Percentiles rank a stretch among this genome's conserved stretches.
These are phyloP conservation scores for Pythium insidiosum DNA, from an alignment of 352 stramenopile species.

Conservation along the genomic window DNA sequence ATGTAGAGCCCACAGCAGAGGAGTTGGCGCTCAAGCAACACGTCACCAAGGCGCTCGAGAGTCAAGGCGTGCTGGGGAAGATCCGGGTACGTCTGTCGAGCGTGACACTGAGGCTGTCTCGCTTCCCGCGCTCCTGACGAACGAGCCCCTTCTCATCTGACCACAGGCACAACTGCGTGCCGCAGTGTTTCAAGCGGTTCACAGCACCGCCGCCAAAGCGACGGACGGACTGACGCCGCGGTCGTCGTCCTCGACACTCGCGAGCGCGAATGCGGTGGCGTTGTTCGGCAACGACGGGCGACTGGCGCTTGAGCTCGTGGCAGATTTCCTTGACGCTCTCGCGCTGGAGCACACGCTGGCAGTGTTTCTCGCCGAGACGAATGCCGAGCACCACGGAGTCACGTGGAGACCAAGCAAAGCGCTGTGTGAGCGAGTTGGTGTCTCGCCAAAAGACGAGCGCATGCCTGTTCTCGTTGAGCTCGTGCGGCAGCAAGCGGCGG, in stretches of 20 bases:
- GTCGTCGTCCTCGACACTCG: constrained; percentile 1
- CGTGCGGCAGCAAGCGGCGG: constrained; percentile 1
- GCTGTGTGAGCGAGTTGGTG: constrained; percentile 9
- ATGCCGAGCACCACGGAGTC: constrained; percentile 1
- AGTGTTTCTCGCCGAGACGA: constrained; percentile 39
- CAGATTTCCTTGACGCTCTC: constrained; percentile 53
- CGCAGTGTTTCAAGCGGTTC: constrained; percentile 73
- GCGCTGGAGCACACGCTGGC: constrained; percentile 44
- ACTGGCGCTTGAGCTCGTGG: constrained; percentile 38
- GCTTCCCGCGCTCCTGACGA: too few relatives aligned
- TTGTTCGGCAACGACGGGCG: constrained; percentile 21
- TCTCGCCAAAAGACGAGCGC: background rate
- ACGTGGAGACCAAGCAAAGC: background rate
- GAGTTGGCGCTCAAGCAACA: constrained; percentile 60
- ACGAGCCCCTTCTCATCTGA: too few relatives aligned
- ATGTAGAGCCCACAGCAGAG: constrained; percentile 29
- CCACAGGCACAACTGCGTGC: constrained; percentile 54
- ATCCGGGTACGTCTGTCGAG: constrained; percentile 34
- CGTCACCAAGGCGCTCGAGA: constrained; percentile 42
- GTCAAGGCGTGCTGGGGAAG: constrained; percentile 58
- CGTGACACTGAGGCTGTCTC: too few relatives aligned
- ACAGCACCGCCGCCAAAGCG: constrained; percentile 14
- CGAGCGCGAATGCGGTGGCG: constrained; percentile 7
- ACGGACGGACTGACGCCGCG: background rate
- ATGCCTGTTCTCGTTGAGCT: constrained; percentile 22